Evolutionary conservation across 371 early-diverging fungal species (phyloP), one percentile per base, ranked within the genome.

Genomic region (Catenaria anguillulae): DNA sequence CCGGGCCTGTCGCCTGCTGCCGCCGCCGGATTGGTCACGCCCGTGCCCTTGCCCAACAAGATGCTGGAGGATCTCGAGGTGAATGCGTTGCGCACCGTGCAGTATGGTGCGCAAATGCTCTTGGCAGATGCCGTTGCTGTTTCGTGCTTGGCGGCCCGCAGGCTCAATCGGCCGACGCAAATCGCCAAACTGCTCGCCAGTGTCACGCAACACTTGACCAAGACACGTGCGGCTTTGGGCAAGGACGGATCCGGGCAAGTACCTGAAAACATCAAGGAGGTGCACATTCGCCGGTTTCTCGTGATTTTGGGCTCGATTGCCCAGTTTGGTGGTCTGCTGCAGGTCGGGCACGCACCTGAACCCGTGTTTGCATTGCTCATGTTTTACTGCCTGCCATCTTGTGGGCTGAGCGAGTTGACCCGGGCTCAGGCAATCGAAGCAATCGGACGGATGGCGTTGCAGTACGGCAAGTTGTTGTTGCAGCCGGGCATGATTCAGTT

Each of bases 401-500:
- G 31, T 4, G 31, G 31, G 29, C 52, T 50, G 21, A 10, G 29
- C 2, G 52, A 29, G 13, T 10, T 31, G 15, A 50, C 52, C 5
- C 52, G 52, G 2, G 26, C 52, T 13, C 6, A 12, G 29, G 52
- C 52, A 1, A 10, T 50, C 21, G 29, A 50, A 13, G 52, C 52
- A 31, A 8, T 50, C 29, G 31, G 31, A 31, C 31, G 10, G 29
- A 50, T 50, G 52, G 8, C 29, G 29, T 17, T 50, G 15, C 52
- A 50, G 29, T 50, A 89, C 4, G 85, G 86, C 61, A 81, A 83
- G 1, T 79, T 90, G 29, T 66, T 93, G 46, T 87, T 92, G 84
- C 92, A 93, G 65, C 77, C 82, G 15, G 92, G 87, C 60, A 70
- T 93, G 23, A 72, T 74, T 2, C 69, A 78, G 4, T 81, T 93